Conservation (phyloP, 345 rosid species). For the Reutealis trisperma region DNA sequence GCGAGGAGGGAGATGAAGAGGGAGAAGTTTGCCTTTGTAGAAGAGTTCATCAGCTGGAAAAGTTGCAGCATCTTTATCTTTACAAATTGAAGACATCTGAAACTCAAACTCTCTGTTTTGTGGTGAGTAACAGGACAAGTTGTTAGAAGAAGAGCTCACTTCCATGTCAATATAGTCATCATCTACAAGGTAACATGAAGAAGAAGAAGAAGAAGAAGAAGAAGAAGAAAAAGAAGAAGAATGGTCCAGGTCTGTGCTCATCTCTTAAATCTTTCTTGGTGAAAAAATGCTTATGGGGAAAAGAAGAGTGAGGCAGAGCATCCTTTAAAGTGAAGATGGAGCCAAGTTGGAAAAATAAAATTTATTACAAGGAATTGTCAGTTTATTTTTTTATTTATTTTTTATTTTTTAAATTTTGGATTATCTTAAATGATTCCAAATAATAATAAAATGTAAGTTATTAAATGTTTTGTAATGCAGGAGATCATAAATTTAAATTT, state of each 20-base stretch:
- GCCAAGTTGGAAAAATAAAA: constrained; percentile 31
- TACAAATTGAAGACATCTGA: constrained; percentile 59
- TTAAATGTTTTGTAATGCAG: no score
- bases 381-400: constrained; percentile 9
- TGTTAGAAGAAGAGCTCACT: constrained; percentile 46
- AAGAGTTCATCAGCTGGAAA: constrained; percentile 95
- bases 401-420: constrained; percentile 9
- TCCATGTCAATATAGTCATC: constrained; percentile 86
- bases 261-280: constrained; percentile 23
- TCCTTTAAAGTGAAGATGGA: constrained; percentile 44
- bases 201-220: not conserved
- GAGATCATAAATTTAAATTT: no score
- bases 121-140: constrained; percentile 46
- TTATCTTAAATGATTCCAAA: constrained; percentile 42
- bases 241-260: constrained; percentile 6
- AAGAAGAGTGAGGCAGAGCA: constrained; percentile 29
- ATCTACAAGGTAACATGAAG: constrained; percentile 23
- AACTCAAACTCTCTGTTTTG: constrained; percentile 85
- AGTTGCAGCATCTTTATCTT: constrained; percentile 36
- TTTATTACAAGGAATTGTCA: constrained; percentile 25
- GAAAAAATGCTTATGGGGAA: constrained; percentile 28
- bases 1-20: constrained; percentile 89
- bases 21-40: constrained; percentile 92
- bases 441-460: constrained; percentile 21
- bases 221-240: not conserved